Conservation (phyloP, 768 basidiomycete genomes). For the Myochromella boudieri region DNA sequence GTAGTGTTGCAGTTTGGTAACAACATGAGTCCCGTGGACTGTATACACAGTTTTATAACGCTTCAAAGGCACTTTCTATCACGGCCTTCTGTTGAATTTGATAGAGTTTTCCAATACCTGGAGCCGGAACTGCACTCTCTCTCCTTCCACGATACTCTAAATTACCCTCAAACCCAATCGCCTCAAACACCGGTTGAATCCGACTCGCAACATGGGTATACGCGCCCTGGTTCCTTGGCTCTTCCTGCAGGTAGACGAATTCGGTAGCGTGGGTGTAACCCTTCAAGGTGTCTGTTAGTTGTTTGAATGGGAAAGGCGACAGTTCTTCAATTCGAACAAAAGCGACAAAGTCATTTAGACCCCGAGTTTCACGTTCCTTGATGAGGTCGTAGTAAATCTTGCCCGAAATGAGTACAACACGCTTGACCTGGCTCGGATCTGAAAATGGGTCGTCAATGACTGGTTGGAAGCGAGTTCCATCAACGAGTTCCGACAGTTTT, state of each 20-base stretch:
- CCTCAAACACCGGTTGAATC: conserved; percentile 50
- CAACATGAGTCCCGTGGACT: too few relatives aligned
- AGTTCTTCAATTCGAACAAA: conserved; percentile 84
- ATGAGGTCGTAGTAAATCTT: conserved; percentile 88
- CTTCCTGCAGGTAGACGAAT: conserved; percentile 79
- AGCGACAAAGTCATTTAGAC: conserved; percentile 52
- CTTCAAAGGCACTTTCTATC: conserved; percentile 56
- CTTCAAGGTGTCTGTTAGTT: conserved; percentile 44
- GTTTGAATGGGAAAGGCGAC: conserved; percentile 80
- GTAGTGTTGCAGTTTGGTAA: too few relatives aligned
- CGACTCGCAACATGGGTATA: conserved; percentile 66
- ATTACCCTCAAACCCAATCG: conserved; percentile 26
- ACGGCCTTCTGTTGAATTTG: conserved; percentile 62
- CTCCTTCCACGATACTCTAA: conserved; percentile 65
- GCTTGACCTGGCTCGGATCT: conserved; percentile 42
- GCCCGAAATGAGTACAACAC: conserved; percentile 75
- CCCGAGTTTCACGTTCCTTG: conserved; percentile 59
- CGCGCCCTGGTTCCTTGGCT: conserved; percentile 85
- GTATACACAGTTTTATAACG: too few relatives aligned
- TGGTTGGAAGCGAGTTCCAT: conserved; percentile 63
- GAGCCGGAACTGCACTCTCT: conserved; percentile 74
- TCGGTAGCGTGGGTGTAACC: conserved; percentile 44
- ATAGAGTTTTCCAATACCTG: conserved; percentile 73
- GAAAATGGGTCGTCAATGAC: conserved; percentile 56
- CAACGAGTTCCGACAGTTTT: conserved; percentile 55